Evolutionary conservation across 495 filamentous ascomycete genomes (phyloP).

Genomic region (Aspergillus asperescens): DNA sequence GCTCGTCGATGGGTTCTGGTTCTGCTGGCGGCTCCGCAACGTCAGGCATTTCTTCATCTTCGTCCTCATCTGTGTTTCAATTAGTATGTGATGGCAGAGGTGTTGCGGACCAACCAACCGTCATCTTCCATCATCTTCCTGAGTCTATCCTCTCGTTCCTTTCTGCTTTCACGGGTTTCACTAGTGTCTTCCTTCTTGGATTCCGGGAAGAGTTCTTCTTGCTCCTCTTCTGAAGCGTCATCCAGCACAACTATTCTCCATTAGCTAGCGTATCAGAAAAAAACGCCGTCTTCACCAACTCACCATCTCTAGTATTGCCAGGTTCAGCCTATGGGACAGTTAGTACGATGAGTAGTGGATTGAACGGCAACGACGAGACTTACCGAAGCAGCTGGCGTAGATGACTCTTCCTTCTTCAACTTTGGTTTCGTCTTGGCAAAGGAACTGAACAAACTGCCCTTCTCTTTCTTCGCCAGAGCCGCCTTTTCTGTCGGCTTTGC

Average conservation of each 20-base stretch:
- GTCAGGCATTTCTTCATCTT: constrained; percentile 48
- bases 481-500: constrained; percentile 33
- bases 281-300: constrained; percentile 5
- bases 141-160: constrained; percentile 67
- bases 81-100: background rate
- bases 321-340: constrained; percentile 23
- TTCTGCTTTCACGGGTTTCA: constrained; percentile 52
- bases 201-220: constrained; percentile 54
- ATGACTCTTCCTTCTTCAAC: constrained; percentile 48
- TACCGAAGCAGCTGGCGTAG: constrained; percentile 38
- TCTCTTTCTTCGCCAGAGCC: constrained; percentile 53
- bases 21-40: constrained; percentile 36
- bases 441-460: constrained; percentile 69
- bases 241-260: constrained; percentile 29
- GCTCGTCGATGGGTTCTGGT: constrained; percentile 43
- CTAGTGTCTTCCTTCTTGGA: constrained; percentile 31
- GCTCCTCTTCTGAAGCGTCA: constrained; percentile 70
- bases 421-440: constrained; percentile 76
- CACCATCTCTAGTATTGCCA: constrained; percentile 51
- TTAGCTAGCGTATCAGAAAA: constrained; percentile 14
- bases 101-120: constrained; percentile 35
- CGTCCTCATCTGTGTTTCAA: constrained; percentile 25
- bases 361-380: constrained; percentile 16
- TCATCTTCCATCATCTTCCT: constrained; percentile 86
- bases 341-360: background rate